These are phyloP conservation scores for Perkinsus chesapeaki DNA, from an alignment of 169 alveolate species.

Conservation along the genomic window DNA sequence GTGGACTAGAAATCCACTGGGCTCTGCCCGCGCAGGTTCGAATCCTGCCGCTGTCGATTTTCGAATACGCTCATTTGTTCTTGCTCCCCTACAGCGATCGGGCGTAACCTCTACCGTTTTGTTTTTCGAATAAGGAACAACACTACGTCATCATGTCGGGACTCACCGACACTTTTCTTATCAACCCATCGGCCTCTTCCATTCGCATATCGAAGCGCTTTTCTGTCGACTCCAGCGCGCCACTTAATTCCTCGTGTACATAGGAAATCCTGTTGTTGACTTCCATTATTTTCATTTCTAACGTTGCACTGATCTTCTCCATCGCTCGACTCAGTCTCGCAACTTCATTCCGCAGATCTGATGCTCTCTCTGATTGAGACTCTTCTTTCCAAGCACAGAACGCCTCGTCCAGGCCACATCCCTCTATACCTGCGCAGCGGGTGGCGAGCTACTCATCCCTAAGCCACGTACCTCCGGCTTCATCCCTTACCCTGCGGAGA, in stretches of 20 bases:
- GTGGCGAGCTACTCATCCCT: background rate
- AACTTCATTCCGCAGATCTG: background rate
- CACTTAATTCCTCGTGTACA: background rate
- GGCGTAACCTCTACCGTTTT: too few species aligned
- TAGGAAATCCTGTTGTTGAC: background rate
- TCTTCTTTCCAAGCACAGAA: background rate
- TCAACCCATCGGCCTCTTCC: background rate
- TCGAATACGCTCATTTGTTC: background rate
- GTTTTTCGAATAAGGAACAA: too few species aligned
- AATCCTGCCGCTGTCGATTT: constrained; percentile 90
- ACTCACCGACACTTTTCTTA: background rate
- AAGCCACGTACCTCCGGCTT: background rate
- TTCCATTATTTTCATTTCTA: background rate
- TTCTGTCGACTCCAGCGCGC: background rate
- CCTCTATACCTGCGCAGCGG: background rate
- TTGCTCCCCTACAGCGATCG: too few species aligned
- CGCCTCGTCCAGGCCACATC: background rate
- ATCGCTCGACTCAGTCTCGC: background rate
- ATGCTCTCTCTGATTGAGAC: background rate
- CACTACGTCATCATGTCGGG: too few species aligned
- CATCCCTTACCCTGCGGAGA: background rate
- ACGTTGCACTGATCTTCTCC: background rate
- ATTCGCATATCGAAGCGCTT: background rate
- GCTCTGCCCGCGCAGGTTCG: constrained; percentile 92
- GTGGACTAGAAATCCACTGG: constrained; percentile 78